Evolutionary conservation across 2,329 filamentous ascomycete genomes (phyloP).

Genomic region (Calonectria pseudoreteaudii): DNA sequence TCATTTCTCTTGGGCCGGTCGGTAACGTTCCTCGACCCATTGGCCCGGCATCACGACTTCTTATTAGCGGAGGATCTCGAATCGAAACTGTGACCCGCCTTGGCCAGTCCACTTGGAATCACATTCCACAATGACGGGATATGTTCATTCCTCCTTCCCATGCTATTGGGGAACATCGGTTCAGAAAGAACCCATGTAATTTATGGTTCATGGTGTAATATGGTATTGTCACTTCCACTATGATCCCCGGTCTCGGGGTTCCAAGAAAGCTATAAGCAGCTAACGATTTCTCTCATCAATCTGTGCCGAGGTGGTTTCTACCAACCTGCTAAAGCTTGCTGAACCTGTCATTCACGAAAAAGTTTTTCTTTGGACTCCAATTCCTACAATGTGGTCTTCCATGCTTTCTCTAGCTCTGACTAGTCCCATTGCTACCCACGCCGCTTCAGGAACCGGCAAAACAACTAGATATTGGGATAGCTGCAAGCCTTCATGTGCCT

Average conservation of each 20-base stretch:
- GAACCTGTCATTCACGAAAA: conserved; percentile 25
- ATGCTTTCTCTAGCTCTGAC: conserved; percentile 37
- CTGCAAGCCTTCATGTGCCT: conserved; percentile 76
- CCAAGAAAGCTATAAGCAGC: conserved; percentile 29
- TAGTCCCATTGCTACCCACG: conserved; percentile 38
- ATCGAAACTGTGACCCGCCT: conserved; percentile 23
- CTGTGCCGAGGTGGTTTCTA: conserved; percentile 10
- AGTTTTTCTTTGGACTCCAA: conserved; percentile 28
- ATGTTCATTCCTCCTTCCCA: conserved; percentile 27
- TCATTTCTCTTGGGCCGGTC: conserved; percentile 40
- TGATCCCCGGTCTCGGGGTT: background rate
- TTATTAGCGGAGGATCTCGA: conserved; percentile 43
- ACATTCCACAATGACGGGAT: conserved; percentile 35
- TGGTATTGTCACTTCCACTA: background rate
- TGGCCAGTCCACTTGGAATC: conserved; percentile 32
- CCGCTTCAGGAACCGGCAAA: conserved; percentile 43
- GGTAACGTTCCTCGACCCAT: conserved; percentile 36
- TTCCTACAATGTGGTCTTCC: conserved; percentile 38
- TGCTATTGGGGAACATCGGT: conserved; percentile 15
- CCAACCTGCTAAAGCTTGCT: conserved; percentile 18
- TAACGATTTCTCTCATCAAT: background rate
- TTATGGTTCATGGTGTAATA: conserved; percentile 14
- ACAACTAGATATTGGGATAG: conserved; percentile 70
- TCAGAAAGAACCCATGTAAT: background rate
- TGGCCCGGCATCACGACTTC: conserved; percentile 29